These are phyloP conservation scores for Hypoxylon sp. DNA, from an alignment of 2,329 filamentous ascomycete species.

Conservation along the genomic window DNA sequence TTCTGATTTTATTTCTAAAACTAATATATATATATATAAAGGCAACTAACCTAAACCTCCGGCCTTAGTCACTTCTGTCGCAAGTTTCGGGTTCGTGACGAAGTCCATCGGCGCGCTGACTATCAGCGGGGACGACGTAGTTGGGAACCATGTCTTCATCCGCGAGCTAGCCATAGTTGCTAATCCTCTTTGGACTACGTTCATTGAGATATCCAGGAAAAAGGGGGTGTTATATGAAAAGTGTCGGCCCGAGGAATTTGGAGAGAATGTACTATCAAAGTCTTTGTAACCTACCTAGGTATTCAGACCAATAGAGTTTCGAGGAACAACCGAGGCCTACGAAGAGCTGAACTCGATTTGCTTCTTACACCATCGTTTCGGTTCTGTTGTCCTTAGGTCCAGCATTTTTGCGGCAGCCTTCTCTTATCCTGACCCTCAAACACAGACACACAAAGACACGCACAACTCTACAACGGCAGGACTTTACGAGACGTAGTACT, in stretches of 20 bases:
- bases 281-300: background rate
- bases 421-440: background rate
- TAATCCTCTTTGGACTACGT: slow-evolving; percentile 23
- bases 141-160: slow-evolving; percentile 57
- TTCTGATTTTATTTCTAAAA: background rate
- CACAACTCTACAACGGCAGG: slow-evolving; percentile 6
- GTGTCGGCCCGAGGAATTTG: background rate
- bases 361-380: background rate
- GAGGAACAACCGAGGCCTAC: slow-evolving; percentile 16
- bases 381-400: background rate
- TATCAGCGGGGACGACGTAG: slow-evolving; percentile 56
- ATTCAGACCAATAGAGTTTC: slow-evolving; percentile 7
- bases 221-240: slow-evolving; percentile 1
- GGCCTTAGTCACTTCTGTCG: slow-evolving; percentile 58
- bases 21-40: background rate
- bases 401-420: background rate
- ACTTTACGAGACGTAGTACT: slow-evolving; percentile 10
- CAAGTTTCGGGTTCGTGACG: slow-evolving; percentile 57
- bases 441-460: background rate
- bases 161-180: slow-evolving; percentile 45
- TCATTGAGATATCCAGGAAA: slow-evolving; percentile 13
- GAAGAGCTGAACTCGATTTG: slow-evolving; percentile 1
- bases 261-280: background rate
- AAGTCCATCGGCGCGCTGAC: slow-evolving; percentile 61
- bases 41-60: slow-evolving; percentile 57